Conservation (phyloP, 2,329 filamentous ascomycete species). For the Aspergillus sp. region DNA sequence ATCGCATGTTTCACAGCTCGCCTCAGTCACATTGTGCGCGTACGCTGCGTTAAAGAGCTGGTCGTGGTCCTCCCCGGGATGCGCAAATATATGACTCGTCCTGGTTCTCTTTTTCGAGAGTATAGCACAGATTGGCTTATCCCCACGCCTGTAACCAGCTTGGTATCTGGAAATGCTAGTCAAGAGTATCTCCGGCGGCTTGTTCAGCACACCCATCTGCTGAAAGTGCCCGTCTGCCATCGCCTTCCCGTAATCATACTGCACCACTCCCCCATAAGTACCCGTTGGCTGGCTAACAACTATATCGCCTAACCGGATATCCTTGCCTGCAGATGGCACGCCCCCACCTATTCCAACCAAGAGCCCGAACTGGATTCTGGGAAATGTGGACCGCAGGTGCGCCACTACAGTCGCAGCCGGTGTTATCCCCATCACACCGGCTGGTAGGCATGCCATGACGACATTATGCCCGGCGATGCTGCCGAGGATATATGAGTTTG, state of each 20-base stretch:
- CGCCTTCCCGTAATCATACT: background rate
- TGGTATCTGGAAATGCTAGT: background rate
- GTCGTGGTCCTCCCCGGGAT: too few relatives aligned
- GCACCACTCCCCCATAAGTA: background rate
- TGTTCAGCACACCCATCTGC: background rate
- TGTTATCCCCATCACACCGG: background rate
- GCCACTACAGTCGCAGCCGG: background rate
- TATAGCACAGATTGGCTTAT: background rate
- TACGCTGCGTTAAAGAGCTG: too few relatives aligned
- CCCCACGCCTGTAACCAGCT: background rate
- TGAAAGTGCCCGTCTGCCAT: background rate
- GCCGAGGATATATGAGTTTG: background rate
- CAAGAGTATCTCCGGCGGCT: background rate
- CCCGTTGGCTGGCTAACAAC: background rate
- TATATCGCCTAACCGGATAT: background rate
- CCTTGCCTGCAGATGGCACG: background rate
- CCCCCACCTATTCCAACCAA: background rate
- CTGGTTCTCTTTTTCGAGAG: background rate
- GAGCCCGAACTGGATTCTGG: background rate
- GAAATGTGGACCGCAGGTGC: background rate
- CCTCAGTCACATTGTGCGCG: too few relatives aligned
- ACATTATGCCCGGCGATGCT: background rate
- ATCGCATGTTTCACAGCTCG: too few relatives aligned
- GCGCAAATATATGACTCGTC: too few relatives aligned
- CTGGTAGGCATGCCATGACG: background rate